Evolutionary conservation across 805 yeast species (phyloP).

Genomic region (Wickerhamomyces tratensis): DNA sequence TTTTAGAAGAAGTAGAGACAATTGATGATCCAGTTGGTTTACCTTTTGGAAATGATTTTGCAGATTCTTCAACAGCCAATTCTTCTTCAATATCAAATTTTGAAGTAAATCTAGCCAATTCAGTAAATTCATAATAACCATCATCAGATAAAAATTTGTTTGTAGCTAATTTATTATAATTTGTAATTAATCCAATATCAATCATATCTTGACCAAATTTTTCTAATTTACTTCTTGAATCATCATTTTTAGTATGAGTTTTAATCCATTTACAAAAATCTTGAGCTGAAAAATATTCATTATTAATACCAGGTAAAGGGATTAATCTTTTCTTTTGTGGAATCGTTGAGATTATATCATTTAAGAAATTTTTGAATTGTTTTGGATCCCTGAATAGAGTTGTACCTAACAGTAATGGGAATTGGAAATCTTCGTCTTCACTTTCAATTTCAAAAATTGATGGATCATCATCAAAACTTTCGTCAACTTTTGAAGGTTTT

Average conservation of each 20-base stretch:
- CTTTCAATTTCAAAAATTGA: constrained; percentile 5
- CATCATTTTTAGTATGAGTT: constrained; percentile 12
- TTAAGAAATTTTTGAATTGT: constrained; percentile 6
- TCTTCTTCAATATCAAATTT: constrained; percentile 3
- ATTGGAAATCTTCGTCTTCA: constrained; percentile 14
- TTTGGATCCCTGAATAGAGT: constrained; percentile 6
- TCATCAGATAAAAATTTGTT: constrained; percentile 11
- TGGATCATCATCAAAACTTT: constrained; percentile 3
- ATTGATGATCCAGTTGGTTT: too few species aligned
- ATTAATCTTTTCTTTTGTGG: constrained; percentile 17
- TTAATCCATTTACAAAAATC: constrained; percentile 16
- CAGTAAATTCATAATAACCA: constrained; percentile 19
- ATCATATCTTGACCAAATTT: constrained; percentile 23
- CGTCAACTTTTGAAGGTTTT: neutral
- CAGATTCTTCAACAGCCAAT: neutral
- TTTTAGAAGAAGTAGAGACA: constrained; percentile 1
- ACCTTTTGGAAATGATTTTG: constrained; percentile 6
- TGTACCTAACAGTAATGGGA: constrained; percentile 15
- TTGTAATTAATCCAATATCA: constrained; percentile 13
- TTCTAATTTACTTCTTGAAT: constrained; percentile 21
- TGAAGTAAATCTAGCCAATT: constrained; percentile 14
- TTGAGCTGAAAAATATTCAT: constrained; percentile 20
- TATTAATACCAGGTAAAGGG: constrained; percentile 20
- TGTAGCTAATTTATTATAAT: constrained; percentile 15
- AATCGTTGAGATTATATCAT: constrained; percentile 6